Evolutionary conservation across 805 yeast species (phyloP).

Genomic region (Ogataea corticis): DNA sequence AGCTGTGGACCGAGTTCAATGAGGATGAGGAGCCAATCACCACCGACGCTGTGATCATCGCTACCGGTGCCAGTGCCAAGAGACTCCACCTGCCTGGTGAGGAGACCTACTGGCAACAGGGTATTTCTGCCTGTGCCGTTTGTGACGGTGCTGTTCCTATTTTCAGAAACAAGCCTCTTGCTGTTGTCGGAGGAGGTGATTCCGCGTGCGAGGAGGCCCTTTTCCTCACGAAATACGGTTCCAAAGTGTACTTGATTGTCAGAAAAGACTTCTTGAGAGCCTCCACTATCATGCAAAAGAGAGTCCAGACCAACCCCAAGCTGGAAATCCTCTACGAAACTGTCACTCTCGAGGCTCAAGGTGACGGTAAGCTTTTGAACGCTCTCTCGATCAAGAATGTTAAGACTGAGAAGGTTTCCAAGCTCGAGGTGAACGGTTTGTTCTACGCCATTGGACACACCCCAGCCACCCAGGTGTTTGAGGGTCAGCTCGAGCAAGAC

Average conservation of each 20-base stretch:
- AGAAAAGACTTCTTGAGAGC: constrained; percentile 96
- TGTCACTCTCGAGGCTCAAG: constrained; percentile 84
- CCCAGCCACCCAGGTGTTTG: constrained; percentile 87
- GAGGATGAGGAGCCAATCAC: constrained; percentile 91
- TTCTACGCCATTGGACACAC: constrained; percentile 98
- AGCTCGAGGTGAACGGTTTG: constrained; percentile 81
- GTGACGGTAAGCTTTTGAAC: constrained; percentile 83
- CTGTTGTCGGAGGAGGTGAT: constrained; percentile 99
- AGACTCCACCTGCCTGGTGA: constrained; percentile 95
- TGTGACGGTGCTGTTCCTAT: constrained; percentile 99
- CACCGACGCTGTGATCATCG: constrained; percentile 87
- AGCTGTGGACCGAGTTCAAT: constrained; percentile 93
- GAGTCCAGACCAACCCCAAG: constrained; percentile 81
- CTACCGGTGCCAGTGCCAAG: constrained; percentile 98
- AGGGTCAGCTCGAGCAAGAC: constrained; percentile 78
- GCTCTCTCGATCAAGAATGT: constrained; percentile 67
- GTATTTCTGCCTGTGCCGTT: constrained; percentile 99
- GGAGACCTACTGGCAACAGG: constrained; percentile 98
- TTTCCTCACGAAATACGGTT: constrained; percentile 95
- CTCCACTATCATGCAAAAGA: constrained; percentile 94
- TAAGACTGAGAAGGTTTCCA: constrained; percentile 65
- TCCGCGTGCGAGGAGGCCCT: constrained; percentile 99
- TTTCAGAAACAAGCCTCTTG: constrained; percentile 96
- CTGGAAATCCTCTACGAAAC: constrained; percentile 88
- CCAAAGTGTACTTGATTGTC: constrained; percentile 89